Evolutionary conservation across 2,329 filamentous ascomycete genomes (phyloP).

Genomic region (Arthrinium phaeospermum): DNA sequence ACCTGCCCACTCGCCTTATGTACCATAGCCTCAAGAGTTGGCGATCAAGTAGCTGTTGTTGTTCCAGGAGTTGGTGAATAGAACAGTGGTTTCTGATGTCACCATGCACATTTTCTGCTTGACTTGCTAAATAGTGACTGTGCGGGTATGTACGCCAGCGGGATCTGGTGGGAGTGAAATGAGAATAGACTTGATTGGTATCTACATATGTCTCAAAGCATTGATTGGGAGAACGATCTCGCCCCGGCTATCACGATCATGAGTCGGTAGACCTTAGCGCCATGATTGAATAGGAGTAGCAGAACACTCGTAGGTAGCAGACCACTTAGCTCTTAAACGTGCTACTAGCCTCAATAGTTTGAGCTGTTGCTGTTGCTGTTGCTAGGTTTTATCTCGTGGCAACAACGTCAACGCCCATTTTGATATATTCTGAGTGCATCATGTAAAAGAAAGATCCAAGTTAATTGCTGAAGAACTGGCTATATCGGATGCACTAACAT

Average conservation of each 20-base stretch:
- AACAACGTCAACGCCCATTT: background rate
- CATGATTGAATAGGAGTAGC: background rate
- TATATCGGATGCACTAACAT: no score
- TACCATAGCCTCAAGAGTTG: conserved; percentile 6
- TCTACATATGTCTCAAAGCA: background rate
- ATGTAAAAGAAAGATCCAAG: no score
- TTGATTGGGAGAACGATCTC: background rate
- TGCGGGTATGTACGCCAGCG: background rate
- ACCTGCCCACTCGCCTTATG: background rate
- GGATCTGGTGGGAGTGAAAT: background rate
- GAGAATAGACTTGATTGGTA: background rate
- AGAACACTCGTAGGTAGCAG: no score
- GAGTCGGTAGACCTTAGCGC: background rate
- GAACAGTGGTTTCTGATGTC: background rate
- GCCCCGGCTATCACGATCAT: background rate
- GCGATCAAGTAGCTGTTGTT: conserved; percentile 1
- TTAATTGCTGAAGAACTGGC: no score
- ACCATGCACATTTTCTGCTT: background rate
- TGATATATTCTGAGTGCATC: no score
- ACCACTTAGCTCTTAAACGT: no score
- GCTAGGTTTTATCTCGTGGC: no score
- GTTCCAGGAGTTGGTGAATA: conserved; percentile 14
- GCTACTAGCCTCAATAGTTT: no score
- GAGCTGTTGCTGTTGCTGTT: no score
- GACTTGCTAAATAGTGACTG: background rate